Evolutionary conservation across 2,329 filamentous ascomycete genomes (phyloP).

Genomic region (Pseudopyrenochaeta lycopersici): DNA sequence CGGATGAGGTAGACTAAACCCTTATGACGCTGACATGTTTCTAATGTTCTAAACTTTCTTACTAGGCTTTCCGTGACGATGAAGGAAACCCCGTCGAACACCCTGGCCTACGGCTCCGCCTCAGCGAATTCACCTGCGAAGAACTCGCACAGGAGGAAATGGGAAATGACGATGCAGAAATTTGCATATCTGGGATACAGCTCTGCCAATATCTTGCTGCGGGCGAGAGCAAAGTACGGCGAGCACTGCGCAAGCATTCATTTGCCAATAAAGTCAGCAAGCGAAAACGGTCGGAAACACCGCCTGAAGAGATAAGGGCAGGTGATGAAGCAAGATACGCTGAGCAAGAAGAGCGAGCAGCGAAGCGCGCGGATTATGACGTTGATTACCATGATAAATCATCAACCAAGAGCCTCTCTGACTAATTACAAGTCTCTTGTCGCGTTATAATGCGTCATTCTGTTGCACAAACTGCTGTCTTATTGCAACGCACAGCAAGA

Average conservation of each 20-base stretch:
- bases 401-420: slow-evolving; percentile 5
- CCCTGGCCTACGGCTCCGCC: too few relatives aligned
- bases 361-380: slow-evolving; percentile 19
- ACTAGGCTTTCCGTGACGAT: too few relatives aligned
- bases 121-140: too few relatives aligned
- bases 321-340: slow-evolving; percentile 26
- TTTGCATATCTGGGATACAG: too few relatives aligned
- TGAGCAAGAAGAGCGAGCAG: slow-evolving; percentile 28
- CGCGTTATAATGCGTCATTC: neutral
- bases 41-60: too few relatives aligned
- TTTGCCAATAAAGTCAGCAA: slow-evolving; percentile 24
- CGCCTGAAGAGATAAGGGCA: slow-evolving; percentile 23
- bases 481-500: neutral
- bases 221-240: slow-evolving; percentile 15
- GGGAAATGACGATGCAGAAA: too few relatives aligned
- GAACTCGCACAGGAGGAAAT: too few relatives aligned
- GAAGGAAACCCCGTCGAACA: too few relatives aligned
- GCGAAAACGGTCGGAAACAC: slow-evolving; percentile 24
- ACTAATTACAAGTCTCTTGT: neutral
- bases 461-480: slow-evolving; percentile 4
- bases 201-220: slow-evolving; percentile 16
- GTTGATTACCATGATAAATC: slow-evolving; percentile 14
- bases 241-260: slow-evolving; percentile 17
- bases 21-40: too few relatives aligned
- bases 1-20: too few relatives aligned